These are phyloP conservation scores for Fonsecaea nubica DNA, from an alignment of 2,329 filamentous ascomycete species.

Conservation along the genomic window DNA sequence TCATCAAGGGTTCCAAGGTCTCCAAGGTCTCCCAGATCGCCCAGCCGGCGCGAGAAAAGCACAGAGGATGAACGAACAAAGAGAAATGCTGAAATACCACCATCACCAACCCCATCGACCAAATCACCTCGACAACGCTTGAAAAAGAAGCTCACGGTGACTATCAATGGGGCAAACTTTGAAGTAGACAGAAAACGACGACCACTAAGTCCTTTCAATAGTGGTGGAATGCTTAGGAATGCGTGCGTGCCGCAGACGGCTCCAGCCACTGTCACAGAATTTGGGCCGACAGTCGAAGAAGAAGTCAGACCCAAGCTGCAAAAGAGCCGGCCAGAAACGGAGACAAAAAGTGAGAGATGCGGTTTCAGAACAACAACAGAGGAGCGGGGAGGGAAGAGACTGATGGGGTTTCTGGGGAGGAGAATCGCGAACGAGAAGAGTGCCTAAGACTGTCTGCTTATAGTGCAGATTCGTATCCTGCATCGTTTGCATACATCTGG, in stretches of 20 bases:
- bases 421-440: slow-evolving; percentile 24
- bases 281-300: slow-evolving; percentile 34
- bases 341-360: slow-evolving; percentile 14
- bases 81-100: slow-evolving; percentile 20
- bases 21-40: slow-evolving; percentile 24
- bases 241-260: slow-evolving; percentile 26
- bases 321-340: slow-evolving; percentile 2
- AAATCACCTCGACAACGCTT: slow-evolving; percentile 24
- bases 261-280: slow-evolving; percentile 33
- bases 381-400: slow-evolving; percentile 32
- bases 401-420: slow-evolving; percentile 35
- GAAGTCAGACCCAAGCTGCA: slow-evolving; percentile 24
- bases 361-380: slow-evolving; percentile 27
- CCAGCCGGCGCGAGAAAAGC: slow-evolving; percentile 3
- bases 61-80: slow-evolving; percentile 1
- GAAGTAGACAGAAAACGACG: slow-evolving; percentile 28
- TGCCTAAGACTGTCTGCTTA: neutral
- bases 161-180: slow-evolving; percentile 30
- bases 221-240: slow-evolving; percentile 37
- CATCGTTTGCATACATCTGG: neutral
- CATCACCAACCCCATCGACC: slow-evolving; percentile 28
- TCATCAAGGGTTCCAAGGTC: slow-evolving; percentile 30
- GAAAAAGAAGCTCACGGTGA: slow-evolving; percentile 35
- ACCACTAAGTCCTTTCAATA: slow-evolving; percentile 38
- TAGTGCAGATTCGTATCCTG: neutral